These are phyloP conservation scores for Paramecium bursaria DNA, from an alignment of 73 alveolate species.

Conservation along the genomic window DNA sequence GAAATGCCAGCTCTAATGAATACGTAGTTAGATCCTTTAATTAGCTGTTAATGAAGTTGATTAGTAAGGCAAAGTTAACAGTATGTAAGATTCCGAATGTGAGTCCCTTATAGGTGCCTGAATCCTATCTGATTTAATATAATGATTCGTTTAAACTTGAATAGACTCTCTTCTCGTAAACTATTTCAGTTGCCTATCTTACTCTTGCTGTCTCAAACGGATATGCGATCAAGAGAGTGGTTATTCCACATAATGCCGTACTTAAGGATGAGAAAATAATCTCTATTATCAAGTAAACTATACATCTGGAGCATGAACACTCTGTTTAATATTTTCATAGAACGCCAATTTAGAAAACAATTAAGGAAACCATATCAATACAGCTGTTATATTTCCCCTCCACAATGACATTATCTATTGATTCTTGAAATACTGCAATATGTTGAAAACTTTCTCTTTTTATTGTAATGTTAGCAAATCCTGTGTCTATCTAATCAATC, in stretches of 20 bases:
- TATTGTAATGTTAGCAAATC: slow-evolving; percentile 25
- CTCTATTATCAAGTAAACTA: slow-evolving; percentile 1
- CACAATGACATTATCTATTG: background rate
- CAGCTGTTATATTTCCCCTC: slow-evolving; percentile 37
- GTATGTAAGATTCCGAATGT: slow-evolving; percentile 18
- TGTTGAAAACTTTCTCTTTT: slow-evolving; percentile 47
- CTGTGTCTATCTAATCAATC: slow-evolving; percentile 29
- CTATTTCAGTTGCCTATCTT: slow-evolving; percentile 52
- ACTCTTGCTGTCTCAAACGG: slow-evolving; percentile 56
- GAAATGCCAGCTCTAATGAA: background rate
- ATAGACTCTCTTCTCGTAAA: slow-evolving; percentile 27
- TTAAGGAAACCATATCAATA: slow-evolving; percentile 46
- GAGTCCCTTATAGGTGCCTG: slow-evolving; percentile 20
- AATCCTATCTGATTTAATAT: slow-evolving; percentile 13
- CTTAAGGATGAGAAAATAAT: background rate
- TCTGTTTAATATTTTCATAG: slow-evolving; percentile 40
- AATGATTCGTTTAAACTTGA: background rate
- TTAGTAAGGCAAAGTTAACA: background rate
- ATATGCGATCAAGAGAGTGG: slow-evolving; percentile 9
- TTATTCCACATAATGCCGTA: slow-evolving; percentile 35
- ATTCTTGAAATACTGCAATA: slow-evolving; percentile 1
- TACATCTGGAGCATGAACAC: slow-evolving; percentile 25
- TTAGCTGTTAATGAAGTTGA: background rate
- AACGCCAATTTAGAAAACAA: slow-evolving; percentile 7
- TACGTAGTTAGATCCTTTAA: background rate